phyloP scores from a whole-genome alignment of 2,329 filamentous ascomycete genomes.

The Stachybotrys chartarum region DNA sequence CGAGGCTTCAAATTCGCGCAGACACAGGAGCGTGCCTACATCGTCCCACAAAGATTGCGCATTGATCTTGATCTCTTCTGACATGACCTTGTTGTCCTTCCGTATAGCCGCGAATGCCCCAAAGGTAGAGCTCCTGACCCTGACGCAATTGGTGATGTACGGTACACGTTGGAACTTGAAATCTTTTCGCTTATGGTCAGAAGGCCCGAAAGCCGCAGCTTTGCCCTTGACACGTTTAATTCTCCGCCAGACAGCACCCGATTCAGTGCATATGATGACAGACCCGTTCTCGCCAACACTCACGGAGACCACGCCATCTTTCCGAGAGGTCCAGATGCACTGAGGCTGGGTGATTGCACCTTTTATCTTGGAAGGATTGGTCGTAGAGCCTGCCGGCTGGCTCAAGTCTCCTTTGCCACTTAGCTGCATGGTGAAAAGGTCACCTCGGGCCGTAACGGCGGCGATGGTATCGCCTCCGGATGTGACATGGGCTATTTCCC shows the following conservation, averaged over 20 bases:
- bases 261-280: constrained; percentile 87
- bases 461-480: constrained; percentile 89
- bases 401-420: constrained; percentile 59
- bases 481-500: constrained; percentile 65
- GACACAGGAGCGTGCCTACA: constrained; percentile 60
- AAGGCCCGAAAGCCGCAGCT: constrained; percentile 42
- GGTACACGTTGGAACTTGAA: constrained; percentile 94
- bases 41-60: constrained; percentile 69
- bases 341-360: constrained; percentile 71
- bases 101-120: constrained; percentile 86
- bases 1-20: constrained; percentile 50
- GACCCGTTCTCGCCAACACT: constrained; percentile 88
- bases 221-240: constrained; percentile 78
- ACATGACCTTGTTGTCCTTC: constrained; percentile 75
- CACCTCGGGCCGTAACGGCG: constrained; percentile 74
- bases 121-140: constrained; percentile 80
- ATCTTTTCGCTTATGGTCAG: constrained; percentile 66
- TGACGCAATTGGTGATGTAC: constrained; percentile 75
- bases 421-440: constrained; percentile 79
- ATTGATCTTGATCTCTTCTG: constrained; percentile 59
- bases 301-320: constrained; percentile 79
- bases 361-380: constrained; percentile 85
- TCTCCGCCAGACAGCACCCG: constrained; percentile 87
- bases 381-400: constrained; percentile 65
- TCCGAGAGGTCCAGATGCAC: constrained; percentile 83